Conservation (phyloP, 371 early-diverging fungal genomes). For the Haplosporangium sp. region DNA sequence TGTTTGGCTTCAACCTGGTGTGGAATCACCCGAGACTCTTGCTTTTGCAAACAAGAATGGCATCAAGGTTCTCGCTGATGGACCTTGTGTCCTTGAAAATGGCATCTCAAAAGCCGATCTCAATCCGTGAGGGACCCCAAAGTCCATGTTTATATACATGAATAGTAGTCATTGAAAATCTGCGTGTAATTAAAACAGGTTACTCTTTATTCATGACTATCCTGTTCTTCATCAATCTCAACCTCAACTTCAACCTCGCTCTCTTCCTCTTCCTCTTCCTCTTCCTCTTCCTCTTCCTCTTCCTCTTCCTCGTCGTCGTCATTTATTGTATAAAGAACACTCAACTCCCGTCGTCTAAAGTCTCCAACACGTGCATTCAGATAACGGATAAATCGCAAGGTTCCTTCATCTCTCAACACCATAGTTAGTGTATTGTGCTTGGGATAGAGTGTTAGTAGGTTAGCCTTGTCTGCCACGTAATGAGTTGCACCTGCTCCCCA, state of each 20-base stretch:
- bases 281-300: conserved; percentile 32
- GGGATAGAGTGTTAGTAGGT: conserved; percentile 63
- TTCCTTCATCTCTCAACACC: conserved; percentile 65
- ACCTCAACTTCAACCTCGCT: conserved; percentile 19
- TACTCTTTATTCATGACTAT: conserved; percentile 5
- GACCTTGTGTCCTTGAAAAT: conserved; percentile 79
- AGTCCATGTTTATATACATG: not conserved
- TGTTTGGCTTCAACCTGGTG: conserved; percentile 89
- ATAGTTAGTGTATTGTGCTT: conserved; percentile 63
- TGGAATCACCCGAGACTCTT: conserved; percentile 69
- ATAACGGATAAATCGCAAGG: conserved; percentile 66
- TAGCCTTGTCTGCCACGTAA: conserved; percentile 68
- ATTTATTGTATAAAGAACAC: conserved; percentile 35
- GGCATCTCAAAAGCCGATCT: conserved; percentile 59
- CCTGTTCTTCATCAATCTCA: conserved; percentile 7
- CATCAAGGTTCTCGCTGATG: conserved; percentile 72
- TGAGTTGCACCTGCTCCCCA: conserved; percentile 66
- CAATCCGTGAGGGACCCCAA: not conserved
- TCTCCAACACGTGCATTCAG: conserved; percentile 58
- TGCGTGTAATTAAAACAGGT: not conserved
- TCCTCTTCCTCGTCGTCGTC: conserved; percentile 48
- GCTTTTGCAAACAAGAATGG: conserved; percentile 64
- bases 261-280: conserved; percentile 43
- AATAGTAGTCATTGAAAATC: not conserved
- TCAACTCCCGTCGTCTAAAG: conserved; percentile 45